Conservation (phyloP, 495 filamentous ascomycete species). For the Chlorociboria aeruginascens region DNA sequence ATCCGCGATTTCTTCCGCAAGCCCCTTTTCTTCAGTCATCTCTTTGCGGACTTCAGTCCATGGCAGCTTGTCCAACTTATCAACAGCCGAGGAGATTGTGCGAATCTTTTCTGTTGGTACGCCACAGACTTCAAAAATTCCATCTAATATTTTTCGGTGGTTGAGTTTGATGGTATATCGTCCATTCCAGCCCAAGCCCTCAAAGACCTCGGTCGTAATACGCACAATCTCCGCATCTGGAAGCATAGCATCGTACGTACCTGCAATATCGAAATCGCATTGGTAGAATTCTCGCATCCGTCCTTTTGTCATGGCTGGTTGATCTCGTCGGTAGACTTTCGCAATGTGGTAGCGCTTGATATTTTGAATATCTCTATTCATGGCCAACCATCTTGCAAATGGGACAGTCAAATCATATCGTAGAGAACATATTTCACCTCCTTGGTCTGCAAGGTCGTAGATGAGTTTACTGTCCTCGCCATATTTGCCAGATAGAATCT, state of each 20-base stretch:
- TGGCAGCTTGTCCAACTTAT: slow-evolving; percentile 89
- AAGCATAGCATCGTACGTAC: slow-evolving; percentile 82
- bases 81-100: slow-evolving; percentile 79
- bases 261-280: slow-evolving; percentile 95
- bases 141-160: slow-evolving; percentile 89
- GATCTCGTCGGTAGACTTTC: slow-evolving; percentile 76
- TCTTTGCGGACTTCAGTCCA: slow-evolving; percentile 86
- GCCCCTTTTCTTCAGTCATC: slow-evolving; percentile 87
- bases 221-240: slow-evolving; percentile 88
- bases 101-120: slow-evolving; percentile 79
- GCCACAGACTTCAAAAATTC: slow-evolving; percentile 81
- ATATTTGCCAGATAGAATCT: slow-evolving; percentile 79
- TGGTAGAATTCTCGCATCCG: slow-evolving; percentile 96
- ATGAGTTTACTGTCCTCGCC: slow-evolving; percentile 87
- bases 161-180: slow-evolving; percentile 81
- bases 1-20: slow-evolving; percentile 62
- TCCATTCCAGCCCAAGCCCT: slow-evolving; percentile 61
- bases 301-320: slow-evolving; percentile 72
- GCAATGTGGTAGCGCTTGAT: slow-evolving; percentile 87
- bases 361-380: slow-evolving; percentile 59
- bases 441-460: slow-evolving; percentile 79
- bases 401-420: slow-evolving; percentile 91
- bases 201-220: slow-evolving; percentile 78
- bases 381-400: slow-evolving; percentile 77
- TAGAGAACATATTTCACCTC: slow-evolving; percentile 72